These are phyloP conservation scores for Rhodotorula paludigena DNA, from an alignment of 768 basidiomycete genomes.

Conservation along the genomic window DNA sequence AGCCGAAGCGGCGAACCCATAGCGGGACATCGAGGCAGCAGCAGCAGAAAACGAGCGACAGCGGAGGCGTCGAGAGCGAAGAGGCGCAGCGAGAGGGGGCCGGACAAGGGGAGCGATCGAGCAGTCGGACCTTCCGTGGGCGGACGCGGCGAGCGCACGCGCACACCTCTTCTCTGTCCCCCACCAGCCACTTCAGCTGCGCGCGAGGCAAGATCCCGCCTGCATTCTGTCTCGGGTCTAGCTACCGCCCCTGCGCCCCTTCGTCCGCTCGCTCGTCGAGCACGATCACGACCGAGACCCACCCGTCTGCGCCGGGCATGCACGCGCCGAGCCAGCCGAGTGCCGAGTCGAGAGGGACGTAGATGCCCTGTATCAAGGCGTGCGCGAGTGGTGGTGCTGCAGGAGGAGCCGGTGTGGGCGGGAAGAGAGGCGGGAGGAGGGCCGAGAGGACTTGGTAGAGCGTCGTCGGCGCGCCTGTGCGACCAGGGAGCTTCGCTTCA, in stretches of 20 bases:
- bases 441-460: constrained; percentile 64
- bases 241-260: background rate
- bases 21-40: too few relatives aligned
- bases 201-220: background rate
- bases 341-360: constrained; percentile 76
- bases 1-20: too few relatives aligned
- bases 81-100: background rate
- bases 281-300: constrained; percentile 49
- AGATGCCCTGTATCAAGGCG: constrained; percentile 77
- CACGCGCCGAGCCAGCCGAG: constrained; percentile 92
- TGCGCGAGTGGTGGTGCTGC: constrained; percentile 55
- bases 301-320: constrained; percentile 87
- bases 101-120: background rate
- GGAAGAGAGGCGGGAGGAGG: constrained; percentile 74
- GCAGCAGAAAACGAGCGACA: too few relatives aligned
- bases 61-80: too few relatives aligned
- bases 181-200: background rate
- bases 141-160: too few relatives aligned
- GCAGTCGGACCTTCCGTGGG: too few relatives aligned
- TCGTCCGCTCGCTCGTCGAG: constrained; percentile 1
- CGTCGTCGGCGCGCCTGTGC: constrained; percentile 64
- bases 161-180: background rate
- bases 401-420: constrained; percentile 41
- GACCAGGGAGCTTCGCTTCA: too few relatives aligned
- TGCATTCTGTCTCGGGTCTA: too few relatives aligned